Conservation (phyloP, 2,329 filamentous ascomycete genomes). For the Trichophyton equinum region DNA sequence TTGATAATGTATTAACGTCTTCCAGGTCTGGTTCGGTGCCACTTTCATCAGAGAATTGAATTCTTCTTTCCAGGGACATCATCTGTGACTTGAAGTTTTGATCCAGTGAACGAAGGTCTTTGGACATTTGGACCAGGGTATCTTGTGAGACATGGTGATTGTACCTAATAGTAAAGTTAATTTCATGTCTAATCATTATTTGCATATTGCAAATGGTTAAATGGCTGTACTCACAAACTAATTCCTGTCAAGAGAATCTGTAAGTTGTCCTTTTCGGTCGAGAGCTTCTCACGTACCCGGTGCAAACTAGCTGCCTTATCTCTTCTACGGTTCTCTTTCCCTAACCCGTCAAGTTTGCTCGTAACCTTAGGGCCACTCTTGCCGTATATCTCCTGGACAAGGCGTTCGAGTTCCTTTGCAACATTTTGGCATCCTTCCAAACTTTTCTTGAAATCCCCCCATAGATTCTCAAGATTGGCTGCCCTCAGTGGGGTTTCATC, state of each 20-base stretch:
- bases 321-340: conserved; percentile 10
- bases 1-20: background rate
- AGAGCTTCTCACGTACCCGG: conserved; percentile 8
- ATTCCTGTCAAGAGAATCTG: conserved; percentile 10
- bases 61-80: background rate
- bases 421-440: conserved; percentile 2
- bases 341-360: conserved; percentile 16
- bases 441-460: background rate
- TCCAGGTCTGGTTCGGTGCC: background rate
- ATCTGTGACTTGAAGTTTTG: background rate
- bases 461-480: conserved; percentile 3
- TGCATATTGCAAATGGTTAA: too few relatives aligned
- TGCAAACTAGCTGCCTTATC: conserved; percentile 1
- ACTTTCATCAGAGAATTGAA: background rate
- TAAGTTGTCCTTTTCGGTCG: conserved; percentile 9
- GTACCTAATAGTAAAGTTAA: background rate
- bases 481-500: background rate
- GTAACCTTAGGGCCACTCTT: conserved; percentile 7
- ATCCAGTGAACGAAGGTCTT: background rate
- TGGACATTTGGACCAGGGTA: background rate
- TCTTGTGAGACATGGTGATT: background rate
- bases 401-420: conserved; percentile 5
- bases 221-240: conserved; percentile 6
- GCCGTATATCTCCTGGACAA: conserved; percentile 9
- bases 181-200: background rate